Base-by-base conservation (phyloP, 140 eudicot species). In the Anethum foeniculum region DNA sequence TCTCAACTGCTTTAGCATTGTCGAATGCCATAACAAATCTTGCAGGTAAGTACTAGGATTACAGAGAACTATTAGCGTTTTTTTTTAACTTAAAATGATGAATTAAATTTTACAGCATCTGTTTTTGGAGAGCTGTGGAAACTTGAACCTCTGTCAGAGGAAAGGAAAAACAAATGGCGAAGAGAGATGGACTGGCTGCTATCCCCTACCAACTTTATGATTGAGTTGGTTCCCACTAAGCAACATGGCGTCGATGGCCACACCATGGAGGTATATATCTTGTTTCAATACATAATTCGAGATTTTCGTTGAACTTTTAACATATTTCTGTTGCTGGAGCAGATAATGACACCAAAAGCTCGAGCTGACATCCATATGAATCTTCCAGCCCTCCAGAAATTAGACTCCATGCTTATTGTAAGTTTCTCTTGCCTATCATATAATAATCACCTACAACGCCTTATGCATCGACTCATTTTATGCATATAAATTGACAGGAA, bases 61-160 rank as follows among this genome's bases (percentile, higher is more conserved):
- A 15, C n/a, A 16, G 13, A 68, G 43, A 10, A 30, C 14, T 68
- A 68, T 4, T 39, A n/a, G 16, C 39, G 5, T 11, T 27, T 5
- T 75, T 75, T 47, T 21, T 0, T 7, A 54, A 62, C n/a, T 30
- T 71, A 69, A 77, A 12, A 49, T 68, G 52, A 47, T 47, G 19
- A 23, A 76, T 34, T 81, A 30, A 71, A 82, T 83, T n/a, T 9
- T 82, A 81, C 90, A 95, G 99, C 93, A 85, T 79, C 96, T 10
- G 88, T 92, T 32, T 95, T 95, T 77, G 99, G 99, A 27, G 99
- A 95, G 91, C 93, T 95, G 9, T 92, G 99, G 99, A 95, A 95
- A 85, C 84, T 95, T 77, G 99, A 95, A 85, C 97, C 99, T 12
- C 75, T 95, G 71, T 34, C 96, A 14, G 90, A 89, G 75, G 99